Percentiles rank a stretch among this genome's conserved stretches.
phyloP scores from a whole-genome alignment of 192 early-diverging fungal species.

The Linnemannia elongata region DNA sequence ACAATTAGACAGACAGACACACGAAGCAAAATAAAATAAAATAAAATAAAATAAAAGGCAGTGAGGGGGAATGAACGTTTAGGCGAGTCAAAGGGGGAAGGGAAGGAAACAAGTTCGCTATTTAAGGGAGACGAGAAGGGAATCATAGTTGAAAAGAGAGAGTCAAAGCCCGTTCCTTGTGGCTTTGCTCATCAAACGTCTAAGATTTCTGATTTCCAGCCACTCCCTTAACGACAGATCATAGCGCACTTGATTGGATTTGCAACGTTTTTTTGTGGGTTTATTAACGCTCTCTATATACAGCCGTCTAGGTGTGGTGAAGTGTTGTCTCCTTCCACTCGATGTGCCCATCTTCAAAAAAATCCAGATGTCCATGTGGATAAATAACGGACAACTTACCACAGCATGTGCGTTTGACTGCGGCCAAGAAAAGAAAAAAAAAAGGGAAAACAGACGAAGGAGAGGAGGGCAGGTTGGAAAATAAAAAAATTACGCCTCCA shows the following conservation, averaged over 20 bases:
- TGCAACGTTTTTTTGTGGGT: neutral
- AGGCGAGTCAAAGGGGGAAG: neutral
- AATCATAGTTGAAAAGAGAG: no score
- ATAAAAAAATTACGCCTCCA: neutral
- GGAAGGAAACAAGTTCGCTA: neutral
- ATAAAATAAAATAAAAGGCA: neutral
- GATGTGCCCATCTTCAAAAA: neutral
- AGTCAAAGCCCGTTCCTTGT: neutral
- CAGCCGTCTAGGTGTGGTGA: neutral
- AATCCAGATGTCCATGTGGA: neutral
- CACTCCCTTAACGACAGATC: neutral
- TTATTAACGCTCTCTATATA: neutral
- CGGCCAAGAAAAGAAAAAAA: conserved; percentile 11
- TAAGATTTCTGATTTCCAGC: no score
- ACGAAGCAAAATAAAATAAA: neutral
- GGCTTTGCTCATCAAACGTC: neutral
- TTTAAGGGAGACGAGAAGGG: neutral
- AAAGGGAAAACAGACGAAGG: conserved; percentile 6
- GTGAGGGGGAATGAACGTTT: neutral
- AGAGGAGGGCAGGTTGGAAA: neutral
- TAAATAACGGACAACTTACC: neutral
- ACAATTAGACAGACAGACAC: neutral
- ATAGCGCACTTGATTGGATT: no score
- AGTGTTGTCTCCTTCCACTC: neutral
- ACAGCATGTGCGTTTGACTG: neutral